Conservation (phyloP, 2,329 filamentous ascomycete species). For the Cladosporium sp. region DNA sequence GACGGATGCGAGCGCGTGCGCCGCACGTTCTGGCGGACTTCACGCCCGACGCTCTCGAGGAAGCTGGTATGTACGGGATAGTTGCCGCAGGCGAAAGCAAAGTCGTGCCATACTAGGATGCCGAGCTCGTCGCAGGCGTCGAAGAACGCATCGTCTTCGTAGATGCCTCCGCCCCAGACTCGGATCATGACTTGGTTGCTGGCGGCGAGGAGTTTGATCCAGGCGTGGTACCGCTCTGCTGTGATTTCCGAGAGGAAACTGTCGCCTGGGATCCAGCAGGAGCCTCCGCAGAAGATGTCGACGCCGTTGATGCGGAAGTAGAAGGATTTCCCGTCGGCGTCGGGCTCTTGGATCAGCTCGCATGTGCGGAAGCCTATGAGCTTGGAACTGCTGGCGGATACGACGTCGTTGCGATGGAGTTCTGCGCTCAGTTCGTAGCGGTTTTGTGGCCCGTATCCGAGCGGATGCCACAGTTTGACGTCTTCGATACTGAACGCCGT, state of each 20-base stretch:
- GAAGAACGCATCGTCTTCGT: slow-evolving; percentile 74
- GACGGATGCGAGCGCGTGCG: slow-evolving; percentile 81
- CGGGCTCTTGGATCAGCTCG: slow-evolving; percentile 50
- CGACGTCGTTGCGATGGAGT: not conserved
- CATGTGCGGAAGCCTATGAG: slow-evolving; percentile 68
- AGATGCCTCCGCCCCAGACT: slow-evolving; percentile 79
- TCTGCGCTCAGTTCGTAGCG: not conserved
- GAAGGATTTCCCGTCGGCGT: slow-evolving; percentile 70
- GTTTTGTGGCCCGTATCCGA: not conserved
- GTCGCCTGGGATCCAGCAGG: slow-evolving; percentile 82
- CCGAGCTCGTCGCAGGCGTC: slow-evolving; percentile 76
- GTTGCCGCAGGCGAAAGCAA: slow-evolving; percentile 72
- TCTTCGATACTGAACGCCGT: not conserved
- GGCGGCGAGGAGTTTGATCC: slow-evolving; percentile 74
- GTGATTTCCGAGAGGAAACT: slow-evolving; percentile 73
- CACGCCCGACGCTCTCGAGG: slow-evolving; percentile 63
- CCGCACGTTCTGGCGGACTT: slow-evolving; percentile 69
- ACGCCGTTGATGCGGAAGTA: slow-evolving; percentile 78
- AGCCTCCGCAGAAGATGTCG: slow-evolving; percentile 76
- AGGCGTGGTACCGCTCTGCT: slow-evolving; percentile 67
- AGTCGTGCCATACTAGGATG: slow-evolving; percentile 83
- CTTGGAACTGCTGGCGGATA: slow-evolving; percentile 61
- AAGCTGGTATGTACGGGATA: slow-evolving; percentile 69
- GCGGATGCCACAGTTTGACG: not conserved
- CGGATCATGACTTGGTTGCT: slow-evolving; percentile 80